These are phyloP conservation scores for Digitaria exilis DNA, from an alignment of 202 grass and related monocot genomes.

Conservation along the genomic window DNA sequence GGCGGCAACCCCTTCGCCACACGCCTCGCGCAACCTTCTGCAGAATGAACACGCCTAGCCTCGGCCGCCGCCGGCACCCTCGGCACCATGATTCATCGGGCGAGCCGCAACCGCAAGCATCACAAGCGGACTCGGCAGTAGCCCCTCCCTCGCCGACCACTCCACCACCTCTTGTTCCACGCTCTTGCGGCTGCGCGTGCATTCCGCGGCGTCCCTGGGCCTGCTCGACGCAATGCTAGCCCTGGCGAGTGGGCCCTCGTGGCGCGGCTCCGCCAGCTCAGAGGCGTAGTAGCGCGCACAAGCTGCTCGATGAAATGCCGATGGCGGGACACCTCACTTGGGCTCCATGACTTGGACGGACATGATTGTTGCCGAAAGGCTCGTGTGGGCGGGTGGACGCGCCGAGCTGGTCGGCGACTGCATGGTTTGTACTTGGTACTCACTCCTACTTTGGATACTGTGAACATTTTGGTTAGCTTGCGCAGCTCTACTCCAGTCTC, in stretches of 20 bases:
- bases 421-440: not conserved
- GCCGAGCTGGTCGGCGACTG: not conserved
- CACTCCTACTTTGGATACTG: not conserved
- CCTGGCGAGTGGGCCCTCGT: not conserved
- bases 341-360: not conserved
- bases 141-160: not conserved
- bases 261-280: not conserved
- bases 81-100: not conserved
- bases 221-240: not conserved
- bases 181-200: not conserved
- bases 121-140: not conserved
- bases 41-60: not conserved
- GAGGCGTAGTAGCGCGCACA: not conserved
- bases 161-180: not conserved
- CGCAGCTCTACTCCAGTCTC: not conserved
- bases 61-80: not conserved
- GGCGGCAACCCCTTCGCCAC: not conserved
- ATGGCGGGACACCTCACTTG: not conserved
- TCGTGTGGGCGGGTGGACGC: not conserved
- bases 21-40: not conserved
- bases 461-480: not conserved
- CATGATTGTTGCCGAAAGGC: not conserved
- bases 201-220: not conserved
- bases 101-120: not conserved
- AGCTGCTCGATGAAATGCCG: not conserved